Evolutionary conservation across 2,329 filamentous ascomycete species (phyloP).

Genomic region (Calonectria leucothoes): DNA sequence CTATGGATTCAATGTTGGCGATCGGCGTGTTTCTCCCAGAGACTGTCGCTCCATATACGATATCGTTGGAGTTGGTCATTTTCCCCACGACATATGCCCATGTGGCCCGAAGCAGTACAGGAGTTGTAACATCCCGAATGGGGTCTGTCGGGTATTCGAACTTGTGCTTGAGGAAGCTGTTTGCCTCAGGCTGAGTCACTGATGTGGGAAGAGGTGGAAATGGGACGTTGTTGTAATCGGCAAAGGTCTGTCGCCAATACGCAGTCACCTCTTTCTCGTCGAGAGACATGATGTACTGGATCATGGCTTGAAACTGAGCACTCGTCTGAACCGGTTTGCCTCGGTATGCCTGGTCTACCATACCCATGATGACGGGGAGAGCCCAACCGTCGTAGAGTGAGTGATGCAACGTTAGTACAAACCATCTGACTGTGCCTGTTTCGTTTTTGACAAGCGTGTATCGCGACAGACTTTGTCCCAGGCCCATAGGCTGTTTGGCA

Average conservation of each 20-base stretch:
- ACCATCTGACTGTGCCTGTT: not conserved
- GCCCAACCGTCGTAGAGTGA: constrained; percentile 47
- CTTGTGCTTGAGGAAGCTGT: not conserved
- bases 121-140: not conserved
- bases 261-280: not conserved
- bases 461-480: constrained; percentile 17
- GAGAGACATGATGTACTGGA: constrained; percentile 7
- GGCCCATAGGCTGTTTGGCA: not conserved
- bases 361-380: constrained; percentile 27
- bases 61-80: not conserved
- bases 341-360: constrained; percentile 17
- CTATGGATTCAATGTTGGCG: not conserved
- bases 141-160: not conserved
- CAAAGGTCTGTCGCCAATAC: constrained; percentile 17
- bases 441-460: constrained; percentile 3
- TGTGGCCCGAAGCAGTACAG: not conserved
- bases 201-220: constrained; percentile 14
- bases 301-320: constrained; percentile 5
- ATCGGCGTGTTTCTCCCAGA: not conserved
- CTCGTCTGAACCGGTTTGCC: not conserved
- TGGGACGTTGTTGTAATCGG: not conserved
- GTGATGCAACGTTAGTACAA: constrained; percentile 43
- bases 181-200: not conserved
- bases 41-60: not conserved
- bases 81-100: not conserved